Evolutionary conservation across 768 basidiomycete species (phyloP), one percentile per base, ranked within the genome.

Genomic region (Leccinum boreale): DNA sequence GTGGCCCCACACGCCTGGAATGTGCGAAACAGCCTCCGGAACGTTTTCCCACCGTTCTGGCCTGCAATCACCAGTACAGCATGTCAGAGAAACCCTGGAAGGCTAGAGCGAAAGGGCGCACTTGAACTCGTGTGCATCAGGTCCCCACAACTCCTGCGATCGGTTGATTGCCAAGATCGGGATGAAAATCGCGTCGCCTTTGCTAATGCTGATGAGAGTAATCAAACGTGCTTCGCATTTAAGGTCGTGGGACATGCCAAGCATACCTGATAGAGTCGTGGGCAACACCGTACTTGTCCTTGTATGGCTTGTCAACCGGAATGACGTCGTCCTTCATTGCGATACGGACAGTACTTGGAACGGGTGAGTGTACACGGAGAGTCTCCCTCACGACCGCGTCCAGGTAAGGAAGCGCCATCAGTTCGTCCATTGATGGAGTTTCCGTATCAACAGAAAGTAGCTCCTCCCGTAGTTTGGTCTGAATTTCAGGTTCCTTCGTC

Each of bases 391-490:
- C 76, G 10, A 87, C 79, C 19, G 75, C 75, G 60, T 90, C 90
- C n/a, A 92, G 82, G 63, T 87, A 90, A 0, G 85, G 80, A 3
- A 93, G 75, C 4, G 79, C 74, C 56, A 82, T 80, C 1, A 92
- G 78, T 31, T 85, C 79, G 31, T 91, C 89, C 84, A 90, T 88
- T 4, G 79, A 77, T 3, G 88, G 87, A 1, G 72, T 81, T 10
- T 87, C 82, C 0, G 81, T 84, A 1, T 75, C 64, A 11, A 85
- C 72, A 0, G 71, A 65, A 8, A 81, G 69, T 1, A 87, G 73
- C 63, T 91, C 88, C 1, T 81, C 76, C 1, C 86, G 78, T 0
- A 92, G 77, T 59, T 81, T 81, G 9, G 62, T 71, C 59, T 89
- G 87, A 4, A 80, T 70, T 1, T 77, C 72, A 0, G 76, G 76